Evolutionary conservation across 108 stramenopile genomes (phyloP), one percentile per base, ranked within the genome.

Genomic region (Fragilaria crotonensis): DNA sequence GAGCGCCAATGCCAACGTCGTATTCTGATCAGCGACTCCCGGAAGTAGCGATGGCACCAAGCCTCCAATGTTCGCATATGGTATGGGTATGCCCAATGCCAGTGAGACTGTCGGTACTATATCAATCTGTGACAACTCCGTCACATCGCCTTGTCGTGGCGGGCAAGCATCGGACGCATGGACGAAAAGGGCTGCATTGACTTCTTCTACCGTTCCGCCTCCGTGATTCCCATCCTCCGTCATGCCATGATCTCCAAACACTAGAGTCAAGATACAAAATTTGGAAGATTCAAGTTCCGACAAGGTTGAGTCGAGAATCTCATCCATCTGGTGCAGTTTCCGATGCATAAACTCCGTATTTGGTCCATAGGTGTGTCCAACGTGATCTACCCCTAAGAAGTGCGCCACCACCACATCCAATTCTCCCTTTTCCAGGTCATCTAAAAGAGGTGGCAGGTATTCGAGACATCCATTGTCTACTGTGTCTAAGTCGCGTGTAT

Each of bases 161-260:
- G 36, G 14, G 36, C 36, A 41, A 11, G 36, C 36, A 11, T 41
- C 11, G 14, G 36, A 41, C 11, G 36, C 36, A 41, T 92, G 94
- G 7, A 81, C 84, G 61, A 98, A 92, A 5, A 98, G 75, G 11
- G 90, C 96, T 5, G 98, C 96, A 53, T 85, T 84, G 19, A 81
- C 76, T 68, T 99, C 98, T 28, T 96, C 93, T n/a, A 83, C 76
- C 20, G 89, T 81, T 19, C 95, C 97, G 11, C 98, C 98, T 14
- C 98, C 98, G 70, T 99, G 98, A 70, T 99, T 96, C 25, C 98
- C 98, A 60, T 92, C 94, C 62, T 93, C 92, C 11, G 98, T 99
- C 98, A 99, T 99, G 5, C 98, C 98, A 69, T 99, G 98, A 73
- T 99, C 98, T 52, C 93, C 86, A 75, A 85, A 74, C 30, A 89